Conservation (phyloP, 169 alveolate species). For the Plasmodium vivax region DNA sequence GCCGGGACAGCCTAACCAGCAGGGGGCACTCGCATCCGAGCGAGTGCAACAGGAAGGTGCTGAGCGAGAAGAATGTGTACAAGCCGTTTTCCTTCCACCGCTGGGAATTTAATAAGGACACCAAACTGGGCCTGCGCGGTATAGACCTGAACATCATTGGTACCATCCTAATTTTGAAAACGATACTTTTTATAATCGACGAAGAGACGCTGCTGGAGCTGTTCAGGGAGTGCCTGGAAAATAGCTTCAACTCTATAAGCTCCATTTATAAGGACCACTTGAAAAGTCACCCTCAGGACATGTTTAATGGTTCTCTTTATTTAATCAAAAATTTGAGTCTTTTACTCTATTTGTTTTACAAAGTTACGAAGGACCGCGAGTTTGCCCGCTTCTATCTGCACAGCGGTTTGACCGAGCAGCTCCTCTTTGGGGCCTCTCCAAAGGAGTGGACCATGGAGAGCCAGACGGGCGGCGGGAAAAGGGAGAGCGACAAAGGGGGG, state of each 20-base stretch:
- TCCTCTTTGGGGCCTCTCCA: conserved; percentile 4
- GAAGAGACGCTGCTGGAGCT: conserved; percentile 36
- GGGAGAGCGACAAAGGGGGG: neutral
- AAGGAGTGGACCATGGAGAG: neutral
- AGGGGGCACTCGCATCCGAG: conserved; percentile 15
- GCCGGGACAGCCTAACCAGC: neutral
- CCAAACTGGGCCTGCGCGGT: conserved; percentile 16
- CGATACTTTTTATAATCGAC: conserved; percentile 60
- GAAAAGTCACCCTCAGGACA: conserved; percentile 28
- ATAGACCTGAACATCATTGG: conserved; percentile 70
- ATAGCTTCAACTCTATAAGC: conserved; percentile 32
- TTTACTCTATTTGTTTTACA: conserved; percentile 51
- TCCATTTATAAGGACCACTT: conserved; percentile 32
- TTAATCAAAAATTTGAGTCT: conserved; percentile 71
- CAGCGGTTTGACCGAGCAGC: conserved; percentile 16
- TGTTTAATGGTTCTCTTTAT: conserved; percentile 45
- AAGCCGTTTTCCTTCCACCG: conserved; percentile 27
- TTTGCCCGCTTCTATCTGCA: conserved; percentile 23
- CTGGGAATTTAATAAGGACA: conserved; percentile 27
- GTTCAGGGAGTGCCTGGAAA: conserved; percentile 57
- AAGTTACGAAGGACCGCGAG: conserved; percentile 49
- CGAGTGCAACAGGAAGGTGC: conserved; percentile 38
- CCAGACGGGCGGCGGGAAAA: neutral
- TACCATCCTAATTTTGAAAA: conserved; percentile 65
- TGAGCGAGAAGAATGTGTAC: conserved; percentile 62